Base-by-base conservation (phyloP, 495 filamentous ascomycete species). In the Aspergillus ostianus region DNA sequence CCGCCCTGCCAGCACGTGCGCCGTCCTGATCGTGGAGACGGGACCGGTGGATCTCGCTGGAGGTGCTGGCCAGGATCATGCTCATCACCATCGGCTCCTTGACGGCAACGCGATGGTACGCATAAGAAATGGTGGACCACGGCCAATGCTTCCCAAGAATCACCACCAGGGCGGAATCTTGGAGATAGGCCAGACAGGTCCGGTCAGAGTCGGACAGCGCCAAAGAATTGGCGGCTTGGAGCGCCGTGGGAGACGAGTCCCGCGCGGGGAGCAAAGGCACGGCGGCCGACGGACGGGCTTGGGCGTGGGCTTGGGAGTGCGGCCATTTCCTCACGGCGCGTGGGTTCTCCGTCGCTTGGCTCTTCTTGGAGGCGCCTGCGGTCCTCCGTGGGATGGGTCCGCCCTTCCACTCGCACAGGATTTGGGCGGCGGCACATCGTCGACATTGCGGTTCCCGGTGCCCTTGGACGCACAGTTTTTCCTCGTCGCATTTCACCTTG, bases 401-500 rank as follows among this genome's bases (percentile, higher is more conserved):
- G 27, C 66, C 63, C 20, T 65, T 70, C 72, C 70, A 70, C 58
- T 73, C 70, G 55, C 72, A 73, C 6, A 56, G 60, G 36, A 73
- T 66, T 3, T 59, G 58, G 20, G 67, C 72, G n/a, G 57, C 59
- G 17, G 57, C 51, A 57, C 70, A 73, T 36, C 70, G 66, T 51
- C 57, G 61, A 54, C 68, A 74, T 47, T 74, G 70, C 45, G 72
- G 67, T 57, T 73, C 70, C n/a, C 59, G 58, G 12, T 67, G 61
- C n/a, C 62, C 62, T 18, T 56, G 51, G 10, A 64, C 57, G 4
- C 12, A 21, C 2, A 68, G 49, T 56, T 73, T 77, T 26, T 70
- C 70, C 50, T 75, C 69, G 45, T 72, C 73, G 44, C 69, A 77
- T 65, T 72, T 73, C 18, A 71, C 66, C 60, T 72, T 71, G 52